Conservation (phyloP, 805 yeast genomes). For the Lachancea kluyveri region DNA sequence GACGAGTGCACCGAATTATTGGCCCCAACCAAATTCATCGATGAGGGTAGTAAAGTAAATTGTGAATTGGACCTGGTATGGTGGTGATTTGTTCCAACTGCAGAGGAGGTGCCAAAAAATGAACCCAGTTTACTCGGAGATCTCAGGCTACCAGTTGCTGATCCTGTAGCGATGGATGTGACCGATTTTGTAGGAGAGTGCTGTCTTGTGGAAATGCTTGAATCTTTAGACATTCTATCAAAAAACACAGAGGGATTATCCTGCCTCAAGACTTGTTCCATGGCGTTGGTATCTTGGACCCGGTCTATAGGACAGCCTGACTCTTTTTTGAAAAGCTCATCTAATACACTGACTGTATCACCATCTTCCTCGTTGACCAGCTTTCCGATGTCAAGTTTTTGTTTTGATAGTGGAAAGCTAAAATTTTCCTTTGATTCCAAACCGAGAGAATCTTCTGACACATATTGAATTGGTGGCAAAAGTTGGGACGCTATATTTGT, state of each 20-base stretch:
- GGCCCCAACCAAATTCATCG: conserved; percentile 3
- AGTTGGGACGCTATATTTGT: neutral
- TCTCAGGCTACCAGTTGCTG: conserved; percentile 4
- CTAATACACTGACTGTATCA: conserved; percentile 27
- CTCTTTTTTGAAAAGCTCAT: conserved; percentile 20
- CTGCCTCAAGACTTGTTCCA: conserved; percentile 24
- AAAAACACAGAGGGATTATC: conserved; percentile 14
- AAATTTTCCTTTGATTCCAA: conserved; percentile 11
- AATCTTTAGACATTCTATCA: conserved; percentile 12
- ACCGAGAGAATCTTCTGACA: neutral
- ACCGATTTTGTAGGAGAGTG: conserved; percentile 33
- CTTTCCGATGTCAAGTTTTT: conserved; percentile 1
- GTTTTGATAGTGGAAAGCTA: conserved; percentile 14
- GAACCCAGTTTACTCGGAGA: conserved; percentile 6
- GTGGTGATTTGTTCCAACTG: conserved; percentile 1
- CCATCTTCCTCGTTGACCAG: conserved; percentile 4
- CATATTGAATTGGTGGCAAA: conserved; percentile 1
- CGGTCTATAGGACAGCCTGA: conserved; percentile 11
- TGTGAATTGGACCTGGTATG: conserved; percentile 23
- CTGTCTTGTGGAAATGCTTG: conserved; percentile 13
- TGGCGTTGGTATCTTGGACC: conserved; percentile 7
- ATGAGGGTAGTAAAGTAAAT: conserved; percentile 5
- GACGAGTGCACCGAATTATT: conserved; percentile 21
- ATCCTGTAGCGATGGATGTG: conserved; percentile 19
- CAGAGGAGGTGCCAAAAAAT: conserved; percentile 4